Evolutionary conservation across 805 yeast species (phyloP).

Genomic region (Saturnispora zaruensis): DNA sequence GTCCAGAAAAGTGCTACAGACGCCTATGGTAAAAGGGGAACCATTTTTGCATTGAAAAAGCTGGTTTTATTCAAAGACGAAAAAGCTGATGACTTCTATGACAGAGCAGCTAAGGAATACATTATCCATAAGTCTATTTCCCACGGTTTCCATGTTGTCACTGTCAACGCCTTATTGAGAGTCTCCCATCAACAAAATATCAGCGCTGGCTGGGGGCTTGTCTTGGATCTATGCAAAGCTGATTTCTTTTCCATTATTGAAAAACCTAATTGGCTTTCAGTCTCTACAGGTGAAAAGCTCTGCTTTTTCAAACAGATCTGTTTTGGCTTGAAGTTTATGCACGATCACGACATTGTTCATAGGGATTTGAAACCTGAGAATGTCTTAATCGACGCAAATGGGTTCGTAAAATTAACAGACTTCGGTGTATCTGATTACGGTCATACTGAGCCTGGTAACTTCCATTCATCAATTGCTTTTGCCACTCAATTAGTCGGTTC

Average conservation of each 20-base stretch:
- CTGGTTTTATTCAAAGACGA: conserved; percentile 57
- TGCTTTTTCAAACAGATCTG: conserved; percentile 71
- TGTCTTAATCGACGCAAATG: conserved; percentile 53
- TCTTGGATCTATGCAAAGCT: conserved; percentile 51
- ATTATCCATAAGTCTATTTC: conserved; percentile 51
- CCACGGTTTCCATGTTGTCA: conserved; percentile 54
- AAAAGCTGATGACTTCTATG: conserved; percentile 62
- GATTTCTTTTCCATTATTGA: conserved; percentile 56
- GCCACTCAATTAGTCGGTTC: conserved; percentile 62
- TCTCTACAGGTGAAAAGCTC: conserved; percentile 42
- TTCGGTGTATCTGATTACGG: conserved; percentile 83
- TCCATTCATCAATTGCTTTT: conserved; percentile 33
- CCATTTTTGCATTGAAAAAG: conserved; percentile 63
- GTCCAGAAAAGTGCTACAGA: conserved; percentile 26
- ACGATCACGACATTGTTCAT: conserved; percentile 74
- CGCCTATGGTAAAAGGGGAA: conserved; percentile 28
- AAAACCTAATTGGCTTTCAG: conserved; percentile 48
- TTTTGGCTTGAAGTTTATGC: conserved; percentile 60
- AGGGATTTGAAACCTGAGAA: conserved; percentile 95
- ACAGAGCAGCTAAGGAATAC: conserved; percentile 62
- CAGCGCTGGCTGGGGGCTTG: conserved; percentile 75
- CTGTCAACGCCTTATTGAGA: conserved; percentile 47
- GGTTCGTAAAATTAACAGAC: conserved; percentile 73
- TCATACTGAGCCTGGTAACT: conserved; percentile 48
- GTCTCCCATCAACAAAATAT: conserved; percentile 48